phyloP scores from a whole-genome alignment of 371 early-diverging fungal genomes.

The Phascolomyces articulosus region DNA sequence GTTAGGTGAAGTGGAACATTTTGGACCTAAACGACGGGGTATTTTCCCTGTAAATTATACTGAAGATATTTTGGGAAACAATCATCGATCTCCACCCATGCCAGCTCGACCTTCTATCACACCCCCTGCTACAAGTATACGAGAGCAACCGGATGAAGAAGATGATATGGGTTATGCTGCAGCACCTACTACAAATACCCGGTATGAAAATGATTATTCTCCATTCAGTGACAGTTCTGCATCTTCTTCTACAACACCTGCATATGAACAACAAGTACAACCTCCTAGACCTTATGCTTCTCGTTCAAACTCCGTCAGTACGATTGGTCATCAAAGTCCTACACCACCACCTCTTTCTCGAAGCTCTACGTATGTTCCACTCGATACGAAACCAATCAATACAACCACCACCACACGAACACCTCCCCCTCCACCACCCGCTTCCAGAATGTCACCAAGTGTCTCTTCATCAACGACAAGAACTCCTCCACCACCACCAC shows the following conservation, averaged over 20 bases:
- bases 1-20: slow-evolving; percentile 72
- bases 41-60: slow-evolving; percentile 90
- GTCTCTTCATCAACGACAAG: slow-evolving; percentile 3
- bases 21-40: slow-evolving; percentile 51
- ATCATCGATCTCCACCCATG: slow-evolving; percentile 6
- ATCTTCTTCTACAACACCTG: not conserved
- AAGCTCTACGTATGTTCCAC: slow-evolving; percentile 16
- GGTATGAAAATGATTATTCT: slow-evolving; percentile 6
- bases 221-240: slow-evolving; percentile 13
- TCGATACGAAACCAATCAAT: slow-evolving; percentile 15
- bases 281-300: not conserved
- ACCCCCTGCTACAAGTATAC: slow-evolving; percentile 9
- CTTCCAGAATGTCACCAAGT: slow-evolving; percentile 13
- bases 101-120: slow-evolving; percentile 19
- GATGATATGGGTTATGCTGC: too few species aligned
- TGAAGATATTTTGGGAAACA: slow-evolving; percentile 29
- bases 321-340: slow-evolving; percentile 3
- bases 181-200: not conserved
- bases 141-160: slow-evolving; percentile 17
- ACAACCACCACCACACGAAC: slow-evolving; percentile 12
- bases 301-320: not conserved
- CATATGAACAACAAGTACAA: not conserved
- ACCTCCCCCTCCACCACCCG: slow-evolving; percentile 16
- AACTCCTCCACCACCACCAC: slow-evolving; percentile 18
- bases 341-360: slow-evolving; percentile 14